A percentile compares a stretch with the other conserved stretches of the same genome.
Evolutionary conservation across 164 flowering plant genomes (phyloP).

Genomic region (Litsea cubeba): DNA sequence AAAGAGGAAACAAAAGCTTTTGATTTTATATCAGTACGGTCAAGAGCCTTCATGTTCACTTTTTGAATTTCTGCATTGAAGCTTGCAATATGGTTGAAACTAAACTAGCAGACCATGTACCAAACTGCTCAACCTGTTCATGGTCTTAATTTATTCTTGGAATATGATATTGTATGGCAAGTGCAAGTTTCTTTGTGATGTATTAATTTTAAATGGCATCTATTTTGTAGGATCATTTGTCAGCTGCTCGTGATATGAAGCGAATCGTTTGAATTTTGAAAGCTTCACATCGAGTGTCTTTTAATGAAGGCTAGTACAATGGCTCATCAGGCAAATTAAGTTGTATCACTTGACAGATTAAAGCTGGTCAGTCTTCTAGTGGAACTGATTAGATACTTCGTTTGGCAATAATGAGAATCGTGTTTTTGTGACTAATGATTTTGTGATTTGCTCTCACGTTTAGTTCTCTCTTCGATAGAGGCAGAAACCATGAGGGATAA

Average conservation of each 20-base stretch:
- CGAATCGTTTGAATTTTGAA: slow-evolving; percentile 32
- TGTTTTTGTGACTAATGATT: neutral
- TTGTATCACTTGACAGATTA: neutral
- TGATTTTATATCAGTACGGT: slow-evolving; percentile 69
- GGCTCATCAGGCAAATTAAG: neutral
- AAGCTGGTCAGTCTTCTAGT: neutral
- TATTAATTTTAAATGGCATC: neutral
- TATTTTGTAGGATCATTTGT: slow-evolving; percentile 68
- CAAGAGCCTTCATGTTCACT: no score
- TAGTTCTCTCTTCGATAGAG: neutral
- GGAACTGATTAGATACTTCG: neutral
- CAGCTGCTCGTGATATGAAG: slow-evolving; percentile 77
- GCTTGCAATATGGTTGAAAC: no score
- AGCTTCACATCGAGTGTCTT: neutral
- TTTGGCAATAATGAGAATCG: neutral
- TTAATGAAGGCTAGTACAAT: neutral
- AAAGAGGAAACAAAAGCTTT: slow-evolving; percentile 90
- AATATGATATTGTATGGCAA: neutral
- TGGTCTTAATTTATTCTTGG: neutral
- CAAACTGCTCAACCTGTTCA: neutral
- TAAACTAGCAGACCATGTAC: no score
- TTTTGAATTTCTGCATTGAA: no score
- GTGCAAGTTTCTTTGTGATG: neutral
- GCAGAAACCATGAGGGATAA: neutral
- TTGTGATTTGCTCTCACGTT: neutral